These are phyloP conservation scores for Arthrobotrys sphaeroides DNA, from an alignment of 2,329 filamentous ascomycete genomes.

Conservation along the genomic window DNA sequence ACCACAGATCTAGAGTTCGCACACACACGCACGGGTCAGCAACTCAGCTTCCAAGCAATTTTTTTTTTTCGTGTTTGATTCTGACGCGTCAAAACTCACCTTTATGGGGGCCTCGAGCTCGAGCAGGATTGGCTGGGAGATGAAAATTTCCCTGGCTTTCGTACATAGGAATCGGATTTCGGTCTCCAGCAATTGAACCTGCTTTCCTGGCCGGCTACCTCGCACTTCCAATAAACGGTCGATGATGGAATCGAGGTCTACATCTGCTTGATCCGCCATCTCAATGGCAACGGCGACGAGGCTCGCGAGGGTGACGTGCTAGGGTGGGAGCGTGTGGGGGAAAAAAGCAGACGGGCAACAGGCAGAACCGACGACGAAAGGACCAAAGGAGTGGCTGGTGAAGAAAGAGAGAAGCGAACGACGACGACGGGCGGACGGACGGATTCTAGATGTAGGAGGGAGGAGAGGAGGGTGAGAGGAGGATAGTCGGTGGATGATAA, in stretches of 20 bases:
- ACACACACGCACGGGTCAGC: not conserved
- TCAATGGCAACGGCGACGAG: conserved; percentile 60
- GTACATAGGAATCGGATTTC: conserved; percentile 98
- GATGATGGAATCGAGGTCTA: conserved; percentile 99
- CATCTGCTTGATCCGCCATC: conserved; percentile 84
- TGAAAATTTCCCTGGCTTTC: conserved; percentile 99
- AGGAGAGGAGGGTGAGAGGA: not conserved
- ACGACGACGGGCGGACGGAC: conserved; percentile 1
- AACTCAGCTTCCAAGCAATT: not conserved
- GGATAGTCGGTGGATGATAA: not conserved
- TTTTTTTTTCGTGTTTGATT: not conserved
- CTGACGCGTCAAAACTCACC: conserved; percentile 69
- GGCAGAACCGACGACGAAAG: conserved; percentile 41
- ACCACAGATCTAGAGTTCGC: conserved; percentile 86
- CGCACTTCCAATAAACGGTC: conserved; percentile 96
- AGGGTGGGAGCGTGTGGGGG: not conserved
- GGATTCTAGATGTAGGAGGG: conserved; percentile 11
- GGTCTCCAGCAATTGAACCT: conserved; percentile 94
- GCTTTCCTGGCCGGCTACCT: conserved; percentile 96
- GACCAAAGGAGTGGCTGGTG: conserved; percentile 53
- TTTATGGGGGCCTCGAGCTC: conserved; percentile 99
- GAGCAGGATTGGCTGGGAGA: conserved; percentile 96
- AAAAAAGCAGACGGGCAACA: conserved; percentile 32
- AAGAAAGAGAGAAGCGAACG: conserved; percentile 45
- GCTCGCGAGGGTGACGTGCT: conserved; percentile 46